A percentile compares a stretch with the other conserved stretches of the same genome.
These are phyloP conservation scores for Globisporangium paddicum DNA, from an alignment of 352 stramenopile genomes.

Conservation along the genomic window DNA sequence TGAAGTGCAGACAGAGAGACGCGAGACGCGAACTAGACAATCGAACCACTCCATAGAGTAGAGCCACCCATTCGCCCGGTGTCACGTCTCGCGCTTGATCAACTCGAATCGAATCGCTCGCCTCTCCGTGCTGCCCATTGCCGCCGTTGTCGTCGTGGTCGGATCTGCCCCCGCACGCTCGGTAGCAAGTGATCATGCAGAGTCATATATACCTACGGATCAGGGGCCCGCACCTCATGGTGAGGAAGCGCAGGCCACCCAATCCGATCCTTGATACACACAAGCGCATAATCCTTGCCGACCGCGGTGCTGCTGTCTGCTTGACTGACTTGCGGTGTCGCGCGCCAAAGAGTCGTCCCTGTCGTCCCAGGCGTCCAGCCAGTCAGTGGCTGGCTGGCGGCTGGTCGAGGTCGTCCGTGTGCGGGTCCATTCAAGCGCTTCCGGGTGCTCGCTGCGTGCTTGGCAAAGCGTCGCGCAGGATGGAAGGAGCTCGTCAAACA, in stretches of 20 bases:
- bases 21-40: neutral
- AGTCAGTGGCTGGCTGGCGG: neutral
- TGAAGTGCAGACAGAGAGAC: neutral
- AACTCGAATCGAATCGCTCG: neutral
- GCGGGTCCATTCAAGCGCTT: slow-evolving; percentile 1
- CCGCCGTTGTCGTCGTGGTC: neutral
- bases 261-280: slow-evolving; percentile 89
- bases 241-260: slow-evolving; percentile 12
- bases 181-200: slow-evolving; percentile 38
- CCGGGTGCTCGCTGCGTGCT: neutral
- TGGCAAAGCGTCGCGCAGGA: neutral
- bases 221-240: slow-evolving; percentile 13
- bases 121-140: neutral
- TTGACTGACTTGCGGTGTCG: slow-evolving; percentile 3
- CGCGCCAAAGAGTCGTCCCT: slow-evolving; percentile 13
- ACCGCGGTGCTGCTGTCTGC: slow-evolving; percentile 15
- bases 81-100: neutral
- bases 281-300: slow-evolving; percentile 38
- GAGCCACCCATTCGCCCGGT: neutral
- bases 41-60: neutral
- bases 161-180: slow-evolving; percentile 5
- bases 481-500: slow-evolving; percentile 5
- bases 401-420: slow-evolving; percentile 12
- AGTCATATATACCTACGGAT: slow-evolving; percentile 86
- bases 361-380: slow-evolving; percentile 12